Evolutionary conservation across 345 rosid genomes (phyloP), one percentile per base, ranked within the genome.

Genomic region (Acer campestre): DNA sequence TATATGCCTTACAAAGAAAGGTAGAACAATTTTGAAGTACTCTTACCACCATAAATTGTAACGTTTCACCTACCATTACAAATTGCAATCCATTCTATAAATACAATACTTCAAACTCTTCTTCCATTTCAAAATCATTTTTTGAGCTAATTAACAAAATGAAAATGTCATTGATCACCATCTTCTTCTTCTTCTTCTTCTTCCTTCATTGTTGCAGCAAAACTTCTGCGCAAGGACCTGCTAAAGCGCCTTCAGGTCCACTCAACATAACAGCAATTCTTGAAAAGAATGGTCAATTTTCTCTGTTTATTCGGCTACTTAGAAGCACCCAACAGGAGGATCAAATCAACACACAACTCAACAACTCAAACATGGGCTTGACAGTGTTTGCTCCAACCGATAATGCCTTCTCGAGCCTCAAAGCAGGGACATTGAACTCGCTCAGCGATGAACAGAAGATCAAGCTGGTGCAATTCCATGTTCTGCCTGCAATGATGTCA

Each of bases 321-420:
- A 85, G 83, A 79, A 83, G 75, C 89, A 91, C 95, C 0, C 92
- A 88, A 75, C 97, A 86, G 42, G 85, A 86, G 10, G 81, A 86
- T 78, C 97, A 94, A 79, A 90, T 93, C 82, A 91, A 91, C 85
- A 85, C 93, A 16, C 92, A 88, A 75, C 87, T 94, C 78, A 90
- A 85, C 78, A 87, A 88, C 48, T 89, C 97, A 3, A 93, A 86
- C 76, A 89, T 91, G 77, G 98, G 93, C 42, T 67, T 91, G 16
- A 95, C 98, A 0, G 53, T 95, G 2, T 95, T 95, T 49, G 98
- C 98, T 0, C 98, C 98, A 0, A 80, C 97, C 0, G 98, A 95
- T 67, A 95, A 87, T 40, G 93, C 98, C 44, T 95, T 95, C 56
- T 62, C 80, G 40, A 80, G 66, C 72, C 97, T 95, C 64, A 89